These are phyloP conservation scores for Monascus ruber DNA, from an alignment of 2,329 filamentous ascomycete species.

Conservation along the genomic window DNA sequence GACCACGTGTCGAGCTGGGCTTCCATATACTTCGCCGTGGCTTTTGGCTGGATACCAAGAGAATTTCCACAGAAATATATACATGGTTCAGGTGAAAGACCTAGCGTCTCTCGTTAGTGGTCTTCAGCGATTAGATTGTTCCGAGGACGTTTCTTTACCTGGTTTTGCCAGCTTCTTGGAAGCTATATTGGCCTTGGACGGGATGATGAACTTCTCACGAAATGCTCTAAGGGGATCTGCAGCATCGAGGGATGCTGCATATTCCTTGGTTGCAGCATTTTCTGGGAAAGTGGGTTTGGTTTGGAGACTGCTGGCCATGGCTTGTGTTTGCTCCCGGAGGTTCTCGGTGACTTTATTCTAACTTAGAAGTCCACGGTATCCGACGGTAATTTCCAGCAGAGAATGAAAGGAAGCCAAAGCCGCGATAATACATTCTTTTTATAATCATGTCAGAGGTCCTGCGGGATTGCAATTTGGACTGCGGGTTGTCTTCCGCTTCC, in stretches of 20 bases:
- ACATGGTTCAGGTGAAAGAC: constrained; percentile 24
- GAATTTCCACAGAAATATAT: constrained; percentile 87
- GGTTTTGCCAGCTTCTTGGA: constrained; percentile 45
- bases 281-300: constrained; percentile 19
- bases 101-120: constrained; percentile 6
- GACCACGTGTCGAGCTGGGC: constrained; percentile 74
- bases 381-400: too few relatives aligned
- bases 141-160: constrained; percentile 9
- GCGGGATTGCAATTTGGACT: constrained; percentile 1
- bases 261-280: constrained; percentile 21
- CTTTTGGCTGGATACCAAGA: constrained; percentile 67
- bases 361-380: too few relatives aligned
- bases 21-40: constrained; percentile 52
- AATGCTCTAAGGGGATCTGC: constrained; percentile 50
- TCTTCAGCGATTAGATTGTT: neutral
- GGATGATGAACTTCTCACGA: constrained; percentile 64
- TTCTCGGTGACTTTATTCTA: too few relatives aligned
- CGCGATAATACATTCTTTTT: neutral
- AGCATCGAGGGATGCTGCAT: constrained; percentile 43
- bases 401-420: too few relatives aligned
- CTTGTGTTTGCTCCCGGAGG: too few relatives aligned
- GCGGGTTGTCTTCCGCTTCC: constrained; percentile 9
- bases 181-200: constrained; percentile 59
- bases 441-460: neutral
- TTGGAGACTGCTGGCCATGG: neutral